phyloP scores from a whole-genome alignment of 257 asterid genomes.

The Schizonepeta tenuifolia region DNA sequence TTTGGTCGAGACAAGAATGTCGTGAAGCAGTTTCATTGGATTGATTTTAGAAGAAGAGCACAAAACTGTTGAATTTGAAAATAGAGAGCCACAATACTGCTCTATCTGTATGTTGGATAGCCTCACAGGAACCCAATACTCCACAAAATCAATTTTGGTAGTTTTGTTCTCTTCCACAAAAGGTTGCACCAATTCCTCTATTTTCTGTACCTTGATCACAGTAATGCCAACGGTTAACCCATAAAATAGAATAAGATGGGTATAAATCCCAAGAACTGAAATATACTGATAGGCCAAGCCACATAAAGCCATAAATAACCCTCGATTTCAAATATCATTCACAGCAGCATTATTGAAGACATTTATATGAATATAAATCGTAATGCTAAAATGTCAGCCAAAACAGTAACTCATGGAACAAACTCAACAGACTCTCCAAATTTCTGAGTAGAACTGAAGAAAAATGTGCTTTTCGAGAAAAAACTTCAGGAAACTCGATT shows the following conservation, averaged over 20 bases:
- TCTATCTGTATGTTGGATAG: slow-evolving; percentile 64
- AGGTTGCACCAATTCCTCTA: slow-evolving; percentile 23
- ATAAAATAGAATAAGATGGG: neutral
- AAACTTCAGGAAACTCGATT: neutral
- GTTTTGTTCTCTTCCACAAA: slow-evolving; percentile 39
- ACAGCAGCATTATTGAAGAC: no score
- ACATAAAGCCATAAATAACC: neutral
- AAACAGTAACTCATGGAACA: neutral
- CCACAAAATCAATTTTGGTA: slow-evolving; percentile 42
- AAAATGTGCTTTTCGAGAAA: neutral
- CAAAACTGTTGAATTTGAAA: slow-evolving; percentile 50
- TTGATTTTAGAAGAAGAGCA: slow-evolving; percentile 41
- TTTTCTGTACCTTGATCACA: slow-evolving; percentile 37
- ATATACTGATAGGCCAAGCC: slow-evolving; percentile 2
- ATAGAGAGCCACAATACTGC: slow-evolving; percentile 60
- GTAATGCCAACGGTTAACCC: neutral
- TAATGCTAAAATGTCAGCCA: neutral
- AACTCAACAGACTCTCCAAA: neutral
- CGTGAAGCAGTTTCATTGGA: slow-evolving; percentile 32
- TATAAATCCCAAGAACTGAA: slow-evolving; percentile 1
- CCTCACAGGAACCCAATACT: slow-evolving; percentile 72
- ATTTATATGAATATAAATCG: no score
- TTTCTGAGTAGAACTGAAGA: neutral
- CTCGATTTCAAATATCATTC: no score
- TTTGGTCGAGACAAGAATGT: slow-evolving; percentile 50